phyloP scores from a whole-genome alignment of 805 yeast species.

The Blastobotrys mokoenaii region DNA sequence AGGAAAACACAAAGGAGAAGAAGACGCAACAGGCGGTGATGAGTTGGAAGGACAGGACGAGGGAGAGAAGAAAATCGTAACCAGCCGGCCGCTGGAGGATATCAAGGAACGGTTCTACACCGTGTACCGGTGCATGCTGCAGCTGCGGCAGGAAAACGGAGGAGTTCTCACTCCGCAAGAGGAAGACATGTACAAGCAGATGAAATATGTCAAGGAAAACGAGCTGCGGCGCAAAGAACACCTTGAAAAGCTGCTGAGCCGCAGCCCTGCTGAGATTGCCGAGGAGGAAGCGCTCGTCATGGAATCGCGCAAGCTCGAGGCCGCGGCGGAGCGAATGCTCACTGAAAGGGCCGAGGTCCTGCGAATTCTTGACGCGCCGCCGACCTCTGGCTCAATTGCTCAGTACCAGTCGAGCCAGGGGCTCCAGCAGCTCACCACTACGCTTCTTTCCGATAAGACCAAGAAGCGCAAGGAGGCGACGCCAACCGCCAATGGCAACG shows the following conservation, averaged over 20 bases:
- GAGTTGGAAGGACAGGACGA: slow-evolving; percentile 3
- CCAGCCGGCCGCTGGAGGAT: slow-evolving; percentile 57
- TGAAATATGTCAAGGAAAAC: slow-evolving; percentile 59
- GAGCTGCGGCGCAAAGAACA: slow-evolving; percentile 79
- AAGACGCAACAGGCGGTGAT: too few relatives aligned
- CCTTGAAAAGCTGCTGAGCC: slow-evolving; percentile 59
- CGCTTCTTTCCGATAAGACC: slow-evolving; percentile 63
- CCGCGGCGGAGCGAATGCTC: slow-evolving; percentile 83
- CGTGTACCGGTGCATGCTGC: slow-evolving; percentile 50
- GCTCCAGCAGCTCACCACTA: slow-evolving; percentile 73
- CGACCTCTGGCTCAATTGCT: slow-evolving; percentile 54
- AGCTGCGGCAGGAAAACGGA: slow-evolving; percentile 34
- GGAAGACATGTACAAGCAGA: slow-evolving; percentile 49
- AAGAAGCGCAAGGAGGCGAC: slow-evolving; percentile 29
- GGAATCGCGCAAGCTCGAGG: slow-evolving; percentile 86
- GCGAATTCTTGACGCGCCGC: slow-evolving; percentile 80
- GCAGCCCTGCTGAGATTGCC: slow-evolving; percentile 95
- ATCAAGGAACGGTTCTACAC: slow-evolving; percentile 73
- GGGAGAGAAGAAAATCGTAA: neutral
- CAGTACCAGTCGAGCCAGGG: slow-evolving; percentile 84
- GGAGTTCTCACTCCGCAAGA: slow-evolving; percentile 32
- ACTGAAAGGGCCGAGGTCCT: slow-evolving; percentile 73
- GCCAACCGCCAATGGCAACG: slow-evolving; percentile 7
- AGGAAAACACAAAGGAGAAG: too few relatives aligned
- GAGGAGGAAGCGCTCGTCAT: slow-evolving; percentile 93